Evolutionary conservation across 1,284 basidiomycete genomes (phyloP).

Genomic region (Pisolithus thermaeus): DNA sequence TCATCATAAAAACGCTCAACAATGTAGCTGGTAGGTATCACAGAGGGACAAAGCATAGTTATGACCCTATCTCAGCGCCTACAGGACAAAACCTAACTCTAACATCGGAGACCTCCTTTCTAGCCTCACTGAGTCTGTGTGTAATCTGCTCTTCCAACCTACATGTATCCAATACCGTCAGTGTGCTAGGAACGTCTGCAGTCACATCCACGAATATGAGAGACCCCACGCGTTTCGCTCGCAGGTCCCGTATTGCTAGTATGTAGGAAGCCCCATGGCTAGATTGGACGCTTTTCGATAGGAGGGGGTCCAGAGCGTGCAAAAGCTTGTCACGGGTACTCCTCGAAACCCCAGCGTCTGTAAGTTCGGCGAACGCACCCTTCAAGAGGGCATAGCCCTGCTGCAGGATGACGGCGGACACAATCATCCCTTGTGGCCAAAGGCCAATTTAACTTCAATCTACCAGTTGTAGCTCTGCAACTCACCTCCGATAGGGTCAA

Average conservation of each 20-base stretch:
- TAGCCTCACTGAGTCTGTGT: slow-evolving; percentile 51
- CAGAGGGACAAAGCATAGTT: too few relatives aligned
- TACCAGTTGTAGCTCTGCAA: background rate
- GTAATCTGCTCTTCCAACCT: slow-evolving; percentile 61
- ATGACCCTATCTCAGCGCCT: slow-evolving; percentile 6
- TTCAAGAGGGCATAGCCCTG: slow-evolving; percentile 75
- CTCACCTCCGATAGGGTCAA: slow-evolving; percentile 91
- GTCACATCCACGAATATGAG: slow-evolving; percentile 69
- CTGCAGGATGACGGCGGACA: slow-evolving; percentile 83
- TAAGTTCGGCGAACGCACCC: slow-evolving; percentile 77
- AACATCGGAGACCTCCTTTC: slow-evolving; percentile 77
- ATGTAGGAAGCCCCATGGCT: slow-evolving; percentile 21
- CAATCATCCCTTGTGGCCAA: slow-evolving; percentile 59
- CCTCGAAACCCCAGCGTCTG: slow-evolving; percentile 75
- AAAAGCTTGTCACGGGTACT: slow-evolving; percentile 50
- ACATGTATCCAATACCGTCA: slow-evolving; percentile 55
- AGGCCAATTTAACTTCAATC: slow-evolving; percentile 6
- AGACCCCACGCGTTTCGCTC: slow-evolving; percentile 76
- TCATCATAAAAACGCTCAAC: slow-evolving; percentile 5
- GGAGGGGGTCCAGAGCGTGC: slow-evolving; percentile 48
- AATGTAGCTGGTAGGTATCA: too few relatives aligned
- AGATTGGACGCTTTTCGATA: slow-evolving; percentile 25
- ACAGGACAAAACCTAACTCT: slow-evolving; percentile 64
- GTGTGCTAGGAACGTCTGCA: slow-evolving; percentile 58
- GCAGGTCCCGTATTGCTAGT: slow-evolving; percentile 59